Base-by-base conservation (phyloP, 2,329 filamentous ascomycete species). In the Fusarium sp. region DNA sequence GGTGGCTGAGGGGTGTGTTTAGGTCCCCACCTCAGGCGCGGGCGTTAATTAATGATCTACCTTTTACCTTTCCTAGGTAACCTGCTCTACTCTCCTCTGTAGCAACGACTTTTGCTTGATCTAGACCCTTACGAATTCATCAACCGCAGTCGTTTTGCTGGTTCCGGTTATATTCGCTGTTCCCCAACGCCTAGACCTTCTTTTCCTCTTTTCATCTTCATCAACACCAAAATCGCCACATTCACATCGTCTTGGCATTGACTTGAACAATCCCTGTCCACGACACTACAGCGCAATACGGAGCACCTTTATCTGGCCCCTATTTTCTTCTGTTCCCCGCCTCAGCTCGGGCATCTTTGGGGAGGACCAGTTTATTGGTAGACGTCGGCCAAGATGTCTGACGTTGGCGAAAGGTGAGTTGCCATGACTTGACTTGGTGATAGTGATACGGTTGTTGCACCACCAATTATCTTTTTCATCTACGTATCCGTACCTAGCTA, bases 381-480 rank as follows among this genome's bases (percentile, higher is more conserved):
- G 63, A 57, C 51, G 28, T 56, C 33, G 50, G 56, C 62, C 60
- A 67, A 65, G 49, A 74, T 74, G 71, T 71, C 70, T 70, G 71
- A 74, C 51, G 53, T 64, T 56, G 71, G 71, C 22, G 71, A 71
- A 26, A 67, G 70, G 71, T 74, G 61, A 70, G 71, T 33, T 33
- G 13, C 14, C 13, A 15, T 15, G 13, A 33, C 6, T 33, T 33
- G 30, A 33, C 6, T 65, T 26, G n/a, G 47, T 44, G 43, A 39
- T 33, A 28, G 28, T 41, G 52, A 64, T 62, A 39, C 15, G 14
- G 19, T 26, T 28, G 35, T 48, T 56, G 7, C 32, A 56, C 41
- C 48, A 47, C 56, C 52, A 49, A 35, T 37, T 24, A 35, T 37
- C 17, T n/a, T 19, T 41, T 32, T 19, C 32, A 19, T 44, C 26